A percentile compares a stretch with the other conserved stretches of the same genome.
These are phyloP conservation scores for Sonneratia alba DNA, from an alignment of 345 rosid species.

Conservation along the genomic window DNA sequence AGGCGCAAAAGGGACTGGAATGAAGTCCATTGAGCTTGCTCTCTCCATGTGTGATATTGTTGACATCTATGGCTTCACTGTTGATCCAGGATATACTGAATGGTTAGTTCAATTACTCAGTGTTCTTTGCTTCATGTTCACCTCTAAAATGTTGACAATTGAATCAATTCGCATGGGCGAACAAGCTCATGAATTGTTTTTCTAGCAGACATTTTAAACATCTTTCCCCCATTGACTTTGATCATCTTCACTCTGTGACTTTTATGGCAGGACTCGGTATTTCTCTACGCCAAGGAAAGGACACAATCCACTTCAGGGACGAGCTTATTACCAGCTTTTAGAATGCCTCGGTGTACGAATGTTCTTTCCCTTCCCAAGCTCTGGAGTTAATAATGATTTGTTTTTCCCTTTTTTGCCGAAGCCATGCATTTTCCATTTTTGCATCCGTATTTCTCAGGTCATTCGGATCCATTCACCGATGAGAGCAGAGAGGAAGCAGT, in stretches of 20 bases:
- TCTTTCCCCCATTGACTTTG: not conserved
- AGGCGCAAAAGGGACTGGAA: conserved; percentile 99
- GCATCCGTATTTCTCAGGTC: conserved; percentile 38
- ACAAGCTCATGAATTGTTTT: not conserved
- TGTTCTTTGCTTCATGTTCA: conserved; percentile 5
- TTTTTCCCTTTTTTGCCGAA: not conserved
- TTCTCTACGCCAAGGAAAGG: conserved; percentile 91
- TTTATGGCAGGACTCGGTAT: conserved; percentile 67
- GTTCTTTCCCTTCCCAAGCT: not conserved
- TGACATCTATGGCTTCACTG: conserved; percentile 91
- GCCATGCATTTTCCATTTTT: conserved; percentile 1
- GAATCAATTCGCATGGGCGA: not conserved
- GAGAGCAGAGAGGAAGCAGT: conserved; percentile 66
- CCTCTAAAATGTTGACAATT: not conserved
- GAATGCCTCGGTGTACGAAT: conserved; percentile 90
- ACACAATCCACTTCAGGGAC: conserved; percentile 96
- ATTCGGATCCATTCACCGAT: conserved; percentile 93
- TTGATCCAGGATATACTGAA: conserved; percentile 98
- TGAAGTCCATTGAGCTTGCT: conserved; percentile 92
- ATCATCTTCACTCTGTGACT: not conserved
- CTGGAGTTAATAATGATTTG: not conserved
- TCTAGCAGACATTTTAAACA: not conserved
- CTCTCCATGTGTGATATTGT: conserved; percentile 93
- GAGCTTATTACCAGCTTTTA: conserved; percentile 92
- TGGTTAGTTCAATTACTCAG: conserved; percentile 37